These are phyloP conservation scores for Dactylellina leptospora DNA, from an alignment of 2,329 filamentous ascomycete genomes.

Conservation along the genomic window DNA sequence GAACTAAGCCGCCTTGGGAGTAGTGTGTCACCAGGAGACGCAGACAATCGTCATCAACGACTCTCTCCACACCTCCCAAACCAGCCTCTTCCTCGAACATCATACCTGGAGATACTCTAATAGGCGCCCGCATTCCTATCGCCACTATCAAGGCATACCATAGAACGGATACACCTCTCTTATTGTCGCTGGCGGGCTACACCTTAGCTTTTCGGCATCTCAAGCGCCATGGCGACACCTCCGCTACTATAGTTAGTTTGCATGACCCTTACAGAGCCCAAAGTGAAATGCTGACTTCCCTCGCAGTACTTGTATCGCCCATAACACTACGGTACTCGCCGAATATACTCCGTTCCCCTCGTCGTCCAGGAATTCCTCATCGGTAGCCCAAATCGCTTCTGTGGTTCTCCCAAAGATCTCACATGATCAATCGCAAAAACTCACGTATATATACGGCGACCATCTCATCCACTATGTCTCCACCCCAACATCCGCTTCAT, in stretches of 20 bases:
- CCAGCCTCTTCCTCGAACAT: neutral
- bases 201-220: neutral
- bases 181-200: neutral
- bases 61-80: slow-evolving; percentile 3
- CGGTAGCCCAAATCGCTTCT: slow-evolving; percentile 72
- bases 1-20: slow-evolving; percentile 24
- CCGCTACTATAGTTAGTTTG: slow-evolving; percentile 54
- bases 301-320: slow-evolving; percentile 85
- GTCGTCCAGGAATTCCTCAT: slow-evolving; percentile 81
- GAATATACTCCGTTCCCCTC: slow-evolving; percentile 81
- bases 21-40: slow-evolving; percentile 40
- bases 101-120: neutral
- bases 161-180: neutral
- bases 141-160: neutral
- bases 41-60: slow-evolving; percentile 46
- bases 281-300: slow-evolving; percentile 25
- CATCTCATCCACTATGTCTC: slow-evolving; percentile 97
- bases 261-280: slow-evolving; percentile 1
- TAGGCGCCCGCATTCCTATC: neutral
- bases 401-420: slow-evolving; percentile 94
- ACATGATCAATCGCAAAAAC: slow-evolving; percentile 80
- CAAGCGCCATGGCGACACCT: slow-evolving; percentile 52
- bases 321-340: slow-evolving; percentile 89
- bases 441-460: slow-evolving; percentile 90
- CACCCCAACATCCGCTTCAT: slow-evolving; percentile 71